A percentile compares a stretch with the other conserved stretches of the same genome.
Evolutionary conservation across 306 rosid species (phyloP).

Genomic region (Erythrophleum fordii): DNA sequence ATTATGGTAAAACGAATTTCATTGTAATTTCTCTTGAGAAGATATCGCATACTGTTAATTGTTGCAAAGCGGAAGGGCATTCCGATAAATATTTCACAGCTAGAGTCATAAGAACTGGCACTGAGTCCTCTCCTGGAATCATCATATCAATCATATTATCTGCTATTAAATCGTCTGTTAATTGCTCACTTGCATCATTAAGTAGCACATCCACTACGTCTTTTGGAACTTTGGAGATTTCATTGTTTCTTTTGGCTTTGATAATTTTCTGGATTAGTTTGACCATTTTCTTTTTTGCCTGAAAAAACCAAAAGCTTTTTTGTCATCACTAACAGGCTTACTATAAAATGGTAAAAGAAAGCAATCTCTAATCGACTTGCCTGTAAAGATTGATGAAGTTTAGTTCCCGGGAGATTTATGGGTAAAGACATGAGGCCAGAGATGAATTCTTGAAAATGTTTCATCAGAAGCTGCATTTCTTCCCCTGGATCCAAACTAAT

Average conservation of each 20-base stretch:
- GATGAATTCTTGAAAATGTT: constrained; percentile 85
- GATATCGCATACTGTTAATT: constrained; percentile 59
- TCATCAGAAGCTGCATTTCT: constrained; percentile 81
- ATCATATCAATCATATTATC: constrained; percentile 96
- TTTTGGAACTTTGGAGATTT: constrained; percentile 52
- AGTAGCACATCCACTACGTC: constrained; percentile 90
- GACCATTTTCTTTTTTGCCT: constrained; percentile 94
- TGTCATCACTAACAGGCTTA: not conserved
- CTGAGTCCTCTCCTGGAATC: constrained; percentile 99
- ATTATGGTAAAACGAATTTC: not conserved
- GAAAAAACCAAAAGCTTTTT: constrained; percentile 43
- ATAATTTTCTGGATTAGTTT: constrained; percentile 68
- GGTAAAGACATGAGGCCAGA: constrained; percentile 97
- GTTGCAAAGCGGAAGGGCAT: constrained; percentile 83
- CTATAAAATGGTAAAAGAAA: constrained; percentile 14
- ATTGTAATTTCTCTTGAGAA: constrained; percentile 3
- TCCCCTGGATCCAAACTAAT: constrained; percentile 82
- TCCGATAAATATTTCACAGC: constrained; percentile 88
- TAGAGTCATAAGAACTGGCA: constrained; percentile 91
- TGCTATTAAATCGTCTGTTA: constrained; percentile 83
- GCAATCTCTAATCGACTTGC: constrained; percentile 49
- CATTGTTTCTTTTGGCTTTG: constrained; percentile 56
- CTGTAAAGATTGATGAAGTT: constrained; percentile 81
- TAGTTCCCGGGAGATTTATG: constrained; percentile 83
- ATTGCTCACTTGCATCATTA: constrained; percentile 67